Evolutionary conservation across 1,139 yeast species (phyloP).

Genomic region (Geotrichum histeridarum): DNA sequence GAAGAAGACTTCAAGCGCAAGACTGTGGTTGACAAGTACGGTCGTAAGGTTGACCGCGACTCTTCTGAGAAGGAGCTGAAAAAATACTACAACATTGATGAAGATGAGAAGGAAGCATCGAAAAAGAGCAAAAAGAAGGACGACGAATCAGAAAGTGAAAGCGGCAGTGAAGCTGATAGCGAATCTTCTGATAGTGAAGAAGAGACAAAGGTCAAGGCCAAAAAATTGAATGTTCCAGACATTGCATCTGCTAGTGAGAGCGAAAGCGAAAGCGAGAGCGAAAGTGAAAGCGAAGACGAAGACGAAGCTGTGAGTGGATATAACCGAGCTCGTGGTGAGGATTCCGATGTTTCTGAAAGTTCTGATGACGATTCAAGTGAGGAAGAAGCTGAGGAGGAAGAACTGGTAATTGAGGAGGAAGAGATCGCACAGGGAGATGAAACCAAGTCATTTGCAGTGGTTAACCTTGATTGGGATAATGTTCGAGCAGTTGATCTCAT

Average conservation of each 20-base stretch:
- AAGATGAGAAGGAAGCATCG: conserved; percentile 21
- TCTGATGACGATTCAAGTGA: conserved; percentile 39
- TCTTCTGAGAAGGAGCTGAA: conserved; percentile 50
- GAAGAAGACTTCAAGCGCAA: conserved; percentile 60
- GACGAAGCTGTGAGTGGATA: conserved; percentile 31
- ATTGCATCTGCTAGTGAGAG: conserved; percentile 3
- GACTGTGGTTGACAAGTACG: conserved; percentile 77
- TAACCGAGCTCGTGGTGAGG: conserved; percentile 77
- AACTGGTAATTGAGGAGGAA: conserved; percentile 57
- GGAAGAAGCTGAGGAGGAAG: conserved; percentile 39
- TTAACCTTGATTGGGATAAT: conserved; percentile 97
- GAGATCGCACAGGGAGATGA: conserved; percentile 85
- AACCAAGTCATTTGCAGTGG: conserved; percentile 75
- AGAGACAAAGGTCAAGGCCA: conserved; percentile 26
- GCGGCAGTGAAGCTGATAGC: conserved; percentile 25
- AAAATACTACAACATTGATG: conserved; percentile 55
- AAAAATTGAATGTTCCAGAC: conserved; percentile 1
- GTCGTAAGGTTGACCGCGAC: conserved; percentile 56
- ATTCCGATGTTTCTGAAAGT: conserved; percentile 41
- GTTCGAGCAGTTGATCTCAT: conserved; percentile 76
- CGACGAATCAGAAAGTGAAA: conserved; percentile 17
- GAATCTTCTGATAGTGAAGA: conserved; percentile 24
- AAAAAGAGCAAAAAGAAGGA: conserved; percentile 1
- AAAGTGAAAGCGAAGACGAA: conserved; percentile 26
- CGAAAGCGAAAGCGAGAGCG: conserved; percentile 21